A percentile compares a stretch with the other conserved stretches of the same genome.
These are phyloP conservation scores for Annona cherimola DNA, from an alignment of 164 flowering plant genomes.

Conservation along the genomic window DNA sequence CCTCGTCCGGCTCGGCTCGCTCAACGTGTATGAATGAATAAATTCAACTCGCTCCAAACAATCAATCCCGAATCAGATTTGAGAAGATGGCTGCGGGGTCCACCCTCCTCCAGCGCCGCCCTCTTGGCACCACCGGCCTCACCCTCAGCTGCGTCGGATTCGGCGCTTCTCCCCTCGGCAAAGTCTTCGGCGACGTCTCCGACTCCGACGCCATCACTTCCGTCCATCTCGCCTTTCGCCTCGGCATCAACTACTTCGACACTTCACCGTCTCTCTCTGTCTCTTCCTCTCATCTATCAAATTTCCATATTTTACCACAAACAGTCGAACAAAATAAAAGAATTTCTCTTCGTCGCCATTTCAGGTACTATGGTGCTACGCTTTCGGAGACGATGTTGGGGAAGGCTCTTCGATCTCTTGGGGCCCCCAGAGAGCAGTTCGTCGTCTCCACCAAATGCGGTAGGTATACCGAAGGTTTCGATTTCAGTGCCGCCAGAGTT, in stretches of 20 bases:
- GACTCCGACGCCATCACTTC: slow-evolving; percentile 67
- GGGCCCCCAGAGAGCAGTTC: slow-evolving; percentile 59
- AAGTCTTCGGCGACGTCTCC: slow-evolving; percentile 70
- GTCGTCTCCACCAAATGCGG: slow-evolving; percentile 94
- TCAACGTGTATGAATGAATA: too few species aligned
- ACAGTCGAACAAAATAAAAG: too few species aligned
- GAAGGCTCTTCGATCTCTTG: slow-evolving; percentile 61
- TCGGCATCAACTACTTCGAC: slow-evolving; percentile 96
- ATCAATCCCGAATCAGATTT: too few species aligned
- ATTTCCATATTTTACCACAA: not conserved
- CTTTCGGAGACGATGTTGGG: slow-evolving; percentile 86
- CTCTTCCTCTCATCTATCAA: not conserved
- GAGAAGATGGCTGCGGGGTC: not conserved
- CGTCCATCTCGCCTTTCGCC: slow-evolving; percentile 67
- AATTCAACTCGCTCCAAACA: too few species aligned
- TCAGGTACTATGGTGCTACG: slow-evolving; percentile 85
- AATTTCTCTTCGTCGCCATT: not conserved
- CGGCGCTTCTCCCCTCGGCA: slow-evolving; percentile 97
- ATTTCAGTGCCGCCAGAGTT: slow-evolving; percentile 93
- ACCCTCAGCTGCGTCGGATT: slow-evolving; percentile 79
- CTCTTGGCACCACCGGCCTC: slow-evolving; percentile 77
- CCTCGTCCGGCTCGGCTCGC: too few species aligned
- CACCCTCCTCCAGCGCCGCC: slow-evolving; percentile 44
- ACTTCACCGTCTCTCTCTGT: slow-evolving; percentile 68
- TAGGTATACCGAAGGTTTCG: slow-evolving; percentile 76